Conservation (phyloP, 2,329 filamentous ascomycete genomes). For the Phialophora expanda region DNA sequence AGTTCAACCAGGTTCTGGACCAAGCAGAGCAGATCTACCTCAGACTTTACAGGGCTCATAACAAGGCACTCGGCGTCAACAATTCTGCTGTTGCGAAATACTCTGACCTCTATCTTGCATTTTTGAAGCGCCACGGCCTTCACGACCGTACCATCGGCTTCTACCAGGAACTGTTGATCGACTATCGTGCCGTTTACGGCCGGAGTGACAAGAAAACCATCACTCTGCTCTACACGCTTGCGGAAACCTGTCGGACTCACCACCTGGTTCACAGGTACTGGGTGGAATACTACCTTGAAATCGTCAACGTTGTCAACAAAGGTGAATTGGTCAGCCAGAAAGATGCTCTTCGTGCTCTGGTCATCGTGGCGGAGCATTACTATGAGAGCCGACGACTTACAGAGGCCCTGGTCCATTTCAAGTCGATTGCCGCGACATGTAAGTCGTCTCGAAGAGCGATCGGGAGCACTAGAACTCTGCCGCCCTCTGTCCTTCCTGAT, state of each 20-base stretch:
- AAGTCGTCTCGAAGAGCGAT: not conserved
- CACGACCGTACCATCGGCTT: slow-evolving; percentile 47
- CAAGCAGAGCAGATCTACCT: slow-evolving; percentile 48
- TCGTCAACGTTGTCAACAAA: slow-evolving; percentile 44
- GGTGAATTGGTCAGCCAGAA: slow-evolving; percentile 44
- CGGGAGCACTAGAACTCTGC: not conserved
- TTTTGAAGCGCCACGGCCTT: slow-evolving; percentile 22
- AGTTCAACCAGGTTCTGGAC: slow-evolving; percentile 44
- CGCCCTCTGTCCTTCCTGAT: not conserved
- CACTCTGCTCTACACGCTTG: slow-evolving; percentile 48
- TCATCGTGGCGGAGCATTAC: slow-evolving; percentile 48
- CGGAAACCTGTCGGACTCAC: slow-evolving; percentile 42
- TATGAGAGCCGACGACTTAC: slow-evolving; percentile 48
- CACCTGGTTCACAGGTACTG: slow-evolving; percentile 19
- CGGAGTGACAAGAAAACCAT: slow-evolving; percentile 46
- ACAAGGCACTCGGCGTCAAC: slow-evolving; percentile 42
- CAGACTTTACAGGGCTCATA: slow-evolving; percentile 46
- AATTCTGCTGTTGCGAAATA: slow-evolving; percentile 46
- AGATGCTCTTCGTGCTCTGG: slow-evolving; percentile 48
- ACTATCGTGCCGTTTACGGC: slow-evolving; percentile 47
- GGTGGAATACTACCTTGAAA: slow-evolving; percentile 30
- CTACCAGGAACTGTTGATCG: slow-evolving; percentile 48
- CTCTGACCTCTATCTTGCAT: slow-evolving; percentile 19
- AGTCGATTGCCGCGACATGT: slow-evolving; percentile 46
- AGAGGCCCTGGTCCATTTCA: slow-evolving; percentile 47